Evolutionary conservation across 2,329 filamentous ascomycete species (phyloP), one percentile per base, ranked within the genome.

Genomic region (Canariomyces notabilis): DNA sequence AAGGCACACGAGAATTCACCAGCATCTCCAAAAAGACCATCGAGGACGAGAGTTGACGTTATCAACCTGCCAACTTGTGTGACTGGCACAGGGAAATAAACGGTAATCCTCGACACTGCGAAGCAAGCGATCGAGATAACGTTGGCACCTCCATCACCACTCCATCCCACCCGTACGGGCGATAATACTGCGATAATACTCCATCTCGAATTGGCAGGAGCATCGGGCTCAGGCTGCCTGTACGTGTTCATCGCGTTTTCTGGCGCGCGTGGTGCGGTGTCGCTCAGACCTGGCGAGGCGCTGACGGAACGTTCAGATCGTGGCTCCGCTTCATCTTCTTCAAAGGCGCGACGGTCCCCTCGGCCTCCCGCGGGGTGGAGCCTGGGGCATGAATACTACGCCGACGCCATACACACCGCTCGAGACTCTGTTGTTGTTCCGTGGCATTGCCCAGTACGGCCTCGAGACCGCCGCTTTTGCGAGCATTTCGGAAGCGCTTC

Each of bases 401-500:
- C 42, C 55, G 43, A 49, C 52, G 36, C 37, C 51, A 41, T 64
- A 63, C 48, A 67, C 64, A 33, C 61, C 63, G 39, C 64, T 66
- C 54, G 65, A 67, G 57, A 60, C 56, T 33, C 55, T 66, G 33
- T 51, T 66, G 43, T 49, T 67, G 20, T 63, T 66, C 50, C 61
- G 67, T 44, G 57, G 56, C 34, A 56, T 64, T 44, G 52, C 59
- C 48, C 45, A 53, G 45, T 55, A 57, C 53, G 60, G 60, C 53
- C 40, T 64, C 56, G 55, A 62, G 19, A 51, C 58, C 32, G 38
- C 59, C 12, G 56, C 59, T 8, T 65, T 71, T 37, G 57, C 52
- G n/a, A 62, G 63, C 37, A 63, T 69, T 42, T 67, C 73, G 12
- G 41, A 85, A 54, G 70, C 83, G 49, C 78, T 97, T 53, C 83